Base-by-base conservation (phyloP, 495 filamentous ascomycete species). In the Aspergillus sclerotioniger region DNA sequence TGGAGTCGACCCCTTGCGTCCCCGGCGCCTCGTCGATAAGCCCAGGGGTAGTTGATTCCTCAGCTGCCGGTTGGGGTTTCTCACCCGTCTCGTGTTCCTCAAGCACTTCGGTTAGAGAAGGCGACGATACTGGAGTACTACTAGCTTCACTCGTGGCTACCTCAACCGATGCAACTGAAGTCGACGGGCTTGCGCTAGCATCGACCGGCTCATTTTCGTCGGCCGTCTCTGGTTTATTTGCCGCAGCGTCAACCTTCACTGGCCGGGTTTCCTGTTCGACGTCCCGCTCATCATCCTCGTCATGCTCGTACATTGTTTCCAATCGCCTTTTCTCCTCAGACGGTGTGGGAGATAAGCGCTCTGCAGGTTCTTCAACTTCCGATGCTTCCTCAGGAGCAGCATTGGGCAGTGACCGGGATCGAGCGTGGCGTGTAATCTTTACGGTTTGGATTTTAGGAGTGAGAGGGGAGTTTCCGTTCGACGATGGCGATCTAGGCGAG, bases 381-480 rank as follows among this genome's bases (percentile, higher is more conserved):
- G 57, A 20, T 8, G 55, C 56, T 16, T 61, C 61, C 21, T 62
- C 62, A 12, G 71, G 49, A 13, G 73, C 68, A 21, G 74, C 70
- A 45, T 71, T 70, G 16, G 84, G 85, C 39, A 83, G 61, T 28
- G 84, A 86, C 49, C 74, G 76, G 7, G 84, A 80, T 13, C 85
- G 82, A 59, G 73, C 78, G 63, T 84, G 74, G 17, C 70, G 63
- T 49, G 69, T 60, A 19, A 43, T 15, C 53, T 58, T 56, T 16
- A 68, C 48, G 47, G 51, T 57, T 44, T 56, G 51, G n/a, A 51
- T 6, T 8, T 53, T 49, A 3, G 68, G 64, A 20, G 70, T 75
- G 17, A 68, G 33, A 8, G 74, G 71, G 6, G 68, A 76, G 12
- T 41, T 56, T 20, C 41, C 60, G n/a, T 62, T 69, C 16, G 76